These are phyloP conservation scores for Paramecium sonneborni DNA, from an alignment of 73 alveolate species.

Conservation along the genomic window DNA sequence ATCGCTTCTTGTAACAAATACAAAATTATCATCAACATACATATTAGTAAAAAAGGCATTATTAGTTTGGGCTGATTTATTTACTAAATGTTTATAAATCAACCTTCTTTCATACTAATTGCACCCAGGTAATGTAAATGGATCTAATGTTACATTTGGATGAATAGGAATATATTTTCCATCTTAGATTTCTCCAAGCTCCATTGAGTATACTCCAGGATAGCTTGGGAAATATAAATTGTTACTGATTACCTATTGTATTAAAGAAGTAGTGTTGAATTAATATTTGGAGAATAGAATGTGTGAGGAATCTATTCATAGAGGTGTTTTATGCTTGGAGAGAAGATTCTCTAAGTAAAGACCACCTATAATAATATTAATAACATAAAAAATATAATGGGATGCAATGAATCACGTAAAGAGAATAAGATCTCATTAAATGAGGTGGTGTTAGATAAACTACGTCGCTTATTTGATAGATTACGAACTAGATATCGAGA, in stretches of 20 bases:
- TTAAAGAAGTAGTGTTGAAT: neutral
- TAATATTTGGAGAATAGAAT: neutral
- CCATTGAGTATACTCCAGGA: slow-evolving; percentile 24
- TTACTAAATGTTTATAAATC: slow-evolving; percentile 4
- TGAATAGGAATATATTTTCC: neutral
- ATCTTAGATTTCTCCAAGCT: neutral
- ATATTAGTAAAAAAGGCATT: neutral
- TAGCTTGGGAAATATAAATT: neutral
- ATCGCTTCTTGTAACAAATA: slow-evolving; percentile 40
- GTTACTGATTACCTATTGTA: slow-evolving; percentile 17
- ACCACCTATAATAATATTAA: neutral
- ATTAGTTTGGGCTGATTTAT: neutral
- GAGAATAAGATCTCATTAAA: slow-evolving; percentile 45
- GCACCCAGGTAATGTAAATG: neutral
- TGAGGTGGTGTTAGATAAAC: neutral
- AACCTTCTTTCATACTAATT: slow-evolving; percentile 3
- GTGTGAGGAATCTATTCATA: slow-evolving; percentile 6
- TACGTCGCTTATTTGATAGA: neutral
- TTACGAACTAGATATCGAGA: slow-evolving; percentile 4
- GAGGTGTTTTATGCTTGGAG: neutral
- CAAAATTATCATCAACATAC: neutral
- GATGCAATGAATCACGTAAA: slow-evolving; percentile 47
- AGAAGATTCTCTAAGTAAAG: neutral
- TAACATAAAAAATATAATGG: slow-evolving; percentile 7
- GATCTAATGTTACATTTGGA: neutral